A percentile compares a stretch with the other conserved stretches of the same genome.
phyloP scores from a whole-genome alignment of 176 grass and related monocot species.

The Musa troglodytarum region DNA sequence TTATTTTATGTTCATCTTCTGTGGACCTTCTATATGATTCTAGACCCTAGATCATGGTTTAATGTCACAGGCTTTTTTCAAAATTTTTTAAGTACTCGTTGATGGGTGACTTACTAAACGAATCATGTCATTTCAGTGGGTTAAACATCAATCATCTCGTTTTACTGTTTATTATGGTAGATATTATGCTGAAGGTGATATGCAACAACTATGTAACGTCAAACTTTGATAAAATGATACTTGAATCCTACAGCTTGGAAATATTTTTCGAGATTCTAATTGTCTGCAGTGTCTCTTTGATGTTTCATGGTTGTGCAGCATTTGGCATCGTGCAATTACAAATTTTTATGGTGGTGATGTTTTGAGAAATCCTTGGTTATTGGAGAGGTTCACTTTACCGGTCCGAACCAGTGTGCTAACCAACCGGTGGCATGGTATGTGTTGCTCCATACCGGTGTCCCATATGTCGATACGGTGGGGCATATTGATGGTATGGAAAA shows the following conservation, averaged over 20 bases:
- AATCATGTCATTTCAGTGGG: not conserved
- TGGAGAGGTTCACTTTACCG: no score
- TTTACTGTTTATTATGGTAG: not conserved
- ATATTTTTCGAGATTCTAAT: not conserved
- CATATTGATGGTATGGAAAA: no score
- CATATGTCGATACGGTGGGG: no score
- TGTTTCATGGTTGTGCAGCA: no score
- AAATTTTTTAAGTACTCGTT: not conserved
- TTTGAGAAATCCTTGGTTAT: no score
- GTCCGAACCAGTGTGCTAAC: no score
- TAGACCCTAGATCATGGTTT: not conserved
- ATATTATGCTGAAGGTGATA: not conserved
- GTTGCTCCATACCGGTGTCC: no score
- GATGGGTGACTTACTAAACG: not conserved
- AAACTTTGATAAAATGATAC: no score
- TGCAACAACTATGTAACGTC: not conserved
- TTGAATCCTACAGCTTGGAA: no score
- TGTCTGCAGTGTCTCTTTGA: not conserved
- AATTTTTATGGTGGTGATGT: no score
- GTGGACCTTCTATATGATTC: constrained; percentile 1
- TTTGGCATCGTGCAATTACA: no score
- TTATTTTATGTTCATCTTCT: constrained; percentile 3
- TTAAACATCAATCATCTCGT: not conserved
- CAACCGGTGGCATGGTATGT: no score
- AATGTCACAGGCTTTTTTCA: not conserved